phyloP scores from a whole-genome alignment of 169 alveolate species.

The Plasmodium gallinaceum region DNA sequence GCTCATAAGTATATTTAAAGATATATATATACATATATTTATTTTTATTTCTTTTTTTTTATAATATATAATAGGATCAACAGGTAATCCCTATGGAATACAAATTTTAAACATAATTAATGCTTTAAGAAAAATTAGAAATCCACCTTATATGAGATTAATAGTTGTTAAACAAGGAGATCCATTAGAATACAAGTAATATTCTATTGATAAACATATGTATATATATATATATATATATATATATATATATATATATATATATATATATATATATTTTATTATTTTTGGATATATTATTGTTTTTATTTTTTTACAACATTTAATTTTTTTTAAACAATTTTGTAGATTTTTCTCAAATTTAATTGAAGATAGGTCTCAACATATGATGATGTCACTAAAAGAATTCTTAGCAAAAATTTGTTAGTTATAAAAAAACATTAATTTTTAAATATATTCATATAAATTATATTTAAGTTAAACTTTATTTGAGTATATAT shows the following conservation, averaged over 20 bases:
- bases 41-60: background rate
- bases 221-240: constrained; percentile 9
- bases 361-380: constrained; percentile 85
- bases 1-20: background rate
- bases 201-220: background rate
- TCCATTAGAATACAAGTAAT: constrained; percentile 83
- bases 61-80: constrained; percentile 32
- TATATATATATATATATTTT: constrained; percentile 1
- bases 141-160: constrained; percentile 84
- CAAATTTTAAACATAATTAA: constrained; percentile 82
- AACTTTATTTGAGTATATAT: too few species aligned
- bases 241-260: constrained; percentile 12
- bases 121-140: constrained; percentile 79
- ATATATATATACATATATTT: background rate
- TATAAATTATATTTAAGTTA: background rate
- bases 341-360: constrained; percentile 78
- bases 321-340: background rate
- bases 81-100: constrained; percentile 82
- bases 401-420: constrained; percentile 82
- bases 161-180: constrained; percentile 88
- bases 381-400: constrained; percentile 86
- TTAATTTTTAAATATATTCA: background rate
- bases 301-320: background rate
- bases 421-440: constrained; percentile 32
- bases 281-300: background rate